These are phyloP conservation scores for Schwanniomyces pseudopolymorphus DNA, from an alignment of 805 yeast genomes.

Conservation along the genomic window DNA sequence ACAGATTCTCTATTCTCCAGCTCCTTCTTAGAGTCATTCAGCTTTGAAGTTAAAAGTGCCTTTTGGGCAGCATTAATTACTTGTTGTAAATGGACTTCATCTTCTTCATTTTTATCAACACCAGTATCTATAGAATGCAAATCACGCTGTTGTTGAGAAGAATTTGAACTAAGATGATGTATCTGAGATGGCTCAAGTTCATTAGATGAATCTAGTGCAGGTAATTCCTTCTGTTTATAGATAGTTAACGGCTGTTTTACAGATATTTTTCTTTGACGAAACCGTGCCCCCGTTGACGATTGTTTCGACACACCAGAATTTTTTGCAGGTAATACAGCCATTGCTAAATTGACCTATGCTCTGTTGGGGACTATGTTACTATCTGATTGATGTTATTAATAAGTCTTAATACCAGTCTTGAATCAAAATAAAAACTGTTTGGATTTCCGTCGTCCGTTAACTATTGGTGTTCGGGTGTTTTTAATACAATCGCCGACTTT, in stretches of 20 bases:
- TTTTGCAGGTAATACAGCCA: constrained; percentile 44
- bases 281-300: constrained; percentile 60
- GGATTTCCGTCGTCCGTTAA: constrained; percentile 6
- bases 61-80: constrained; percentile 81
- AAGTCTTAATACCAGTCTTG: constrained; percentile 1
- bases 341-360: constrained; percentile 7
- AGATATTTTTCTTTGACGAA: constrained; percentile 92
- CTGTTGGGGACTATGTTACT: constrained; percentile 10
- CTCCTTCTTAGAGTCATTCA: constrained; percentile 38
- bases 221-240: constrained; percentile 73
- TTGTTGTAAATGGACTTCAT: constrained; percentile 91
- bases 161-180: constrained; percentile 37
- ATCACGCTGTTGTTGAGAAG: constrained; percentile 80
- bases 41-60: constrained; percentile 44
- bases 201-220: constrained; percentile 58
- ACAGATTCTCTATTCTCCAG: constrained; percentile 37
- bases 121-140: constrained; percentile 92
- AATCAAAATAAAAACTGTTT: not conserved
- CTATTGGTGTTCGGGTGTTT: constrained; percentile 27
- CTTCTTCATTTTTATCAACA: constrained; percentile 96
- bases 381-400: not conserved
- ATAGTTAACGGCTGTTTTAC: constrained; percentile 85
- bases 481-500: constrained; percentile 15
- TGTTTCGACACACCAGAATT: constrained; percentile 22
- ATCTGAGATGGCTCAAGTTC: constrained; percentile 45